Percentiles rank a stretch among this genome's conserved stretches.
Evolutionary conservation across 257 asterid species (phyloP).

Genomic region (Eucommia ulmoides): DNA sequence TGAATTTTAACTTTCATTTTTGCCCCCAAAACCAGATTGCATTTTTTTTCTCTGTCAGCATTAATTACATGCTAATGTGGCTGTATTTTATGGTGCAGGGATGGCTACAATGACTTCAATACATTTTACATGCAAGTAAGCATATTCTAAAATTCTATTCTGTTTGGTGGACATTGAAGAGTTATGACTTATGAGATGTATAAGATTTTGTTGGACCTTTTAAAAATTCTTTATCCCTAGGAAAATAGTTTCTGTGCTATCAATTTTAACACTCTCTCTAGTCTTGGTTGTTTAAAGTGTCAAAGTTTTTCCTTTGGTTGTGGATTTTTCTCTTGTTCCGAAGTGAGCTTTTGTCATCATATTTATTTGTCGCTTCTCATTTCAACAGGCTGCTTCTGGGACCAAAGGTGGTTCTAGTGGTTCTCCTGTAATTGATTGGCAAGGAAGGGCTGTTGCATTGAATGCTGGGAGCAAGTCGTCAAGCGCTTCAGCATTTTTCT

Average conservation of each 20-base stretch:
- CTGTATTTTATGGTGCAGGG: constrained; percentile 58
- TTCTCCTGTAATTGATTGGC: constrained; percentile 99
- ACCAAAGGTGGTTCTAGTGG: constrained; percentile 99
- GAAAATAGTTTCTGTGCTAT: constrained; percentile 2
- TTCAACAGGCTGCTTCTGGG: constrained; percentile 93
- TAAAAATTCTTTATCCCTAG: constrained; percentile 4
- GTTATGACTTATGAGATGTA: neutral
- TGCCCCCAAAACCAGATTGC: too few species aligned
- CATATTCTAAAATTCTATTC: too few species aligned
- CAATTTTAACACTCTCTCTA: neutral
- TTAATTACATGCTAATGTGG: constrained; percentile 4
- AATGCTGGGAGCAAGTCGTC: constrained; percentile 99
- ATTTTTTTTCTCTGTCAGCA: neutral
- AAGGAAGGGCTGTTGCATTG: constrained; percentile 97
- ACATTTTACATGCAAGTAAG: constrained; percentile 99
- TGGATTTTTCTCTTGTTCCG: too few species aligned
- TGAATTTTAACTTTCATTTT: too few species aligned
- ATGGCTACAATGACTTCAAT: constrained; percentile 98
- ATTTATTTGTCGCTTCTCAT: constrained; percentile 1
- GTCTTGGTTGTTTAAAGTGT: too few species aligned
- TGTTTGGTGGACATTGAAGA: too few species aligned
- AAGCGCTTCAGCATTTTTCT: constrained; percentile 96
- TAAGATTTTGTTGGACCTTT: neutral
- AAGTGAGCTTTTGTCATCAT: neutral
- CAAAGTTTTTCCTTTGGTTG: too few species aligned